Evolutionary conservation across 495 filamentous ascomycete species (phyloP).

Genomic region (Delitschia confertaspora): DNA sequence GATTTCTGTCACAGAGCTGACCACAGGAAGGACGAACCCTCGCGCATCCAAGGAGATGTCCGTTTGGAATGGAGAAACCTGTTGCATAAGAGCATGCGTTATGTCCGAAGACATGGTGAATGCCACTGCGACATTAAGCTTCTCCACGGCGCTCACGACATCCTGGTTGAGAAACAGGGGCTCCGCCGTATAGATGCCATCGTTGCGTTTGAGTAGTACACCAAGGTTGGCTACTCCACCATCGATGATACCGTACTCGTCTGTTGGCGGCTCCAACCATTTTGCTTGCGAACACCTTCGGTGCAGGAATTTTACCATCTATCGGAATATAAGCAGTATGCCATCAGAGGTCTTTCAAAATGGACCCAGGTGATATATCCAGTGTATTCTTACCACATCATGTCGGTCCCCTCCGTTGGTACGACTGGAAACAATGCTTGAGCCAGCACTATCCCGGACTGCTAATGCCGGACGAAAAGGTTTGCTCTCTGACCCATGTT

Average conservation of each 20-base stretch:
- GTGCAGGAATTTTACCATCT: conserved; percentile 26
- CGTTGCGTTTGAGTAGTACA: conserved; percentile 18
- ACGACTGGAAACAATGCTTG: conserved; percentile 15
- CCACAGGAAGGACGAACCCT: conserved; percentile 32
- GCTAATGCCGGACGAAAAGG: conserved; percentile 11
- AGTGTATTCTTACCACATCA: conserved; percentile 18
- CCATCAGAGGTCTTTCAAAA: not conserved
- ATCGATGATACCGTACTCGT: conserved; percentile 23
- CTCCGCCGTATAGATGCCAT: conserved; percentile 24
- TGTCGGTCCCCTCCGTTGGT: conserved; percentile 22
- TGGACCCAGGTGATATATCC: not conserved
- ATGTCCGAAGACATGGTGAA: conserved; percentile 38
- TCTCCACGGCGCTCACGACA: conserved; percentile 26
- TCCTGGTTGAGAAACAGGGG: conserved; percentile 24
- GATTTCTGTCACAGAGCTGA: conserved; percentile 31
- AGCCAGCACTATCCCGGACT: conserved; percentile 21
- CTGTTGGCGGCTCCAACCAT: conserved; percentile 23
- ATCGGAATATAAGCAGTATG: not conserved
- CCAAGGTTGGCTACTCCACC: conserved; percentile 17
- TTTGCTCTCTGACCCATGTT: conserved; percentile 1
- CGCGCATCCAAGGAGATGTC: conserved; percentile 32
- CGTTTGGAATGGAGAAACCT: conserved; percentile 32
- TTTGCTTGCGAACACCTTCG: conserved; percentile 22
- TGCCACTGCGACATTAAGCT: conserved; percentile 29
- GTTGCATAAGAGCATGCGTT: conserved; percentile 30